Percentiles rank a stretch among this genome's conserved stretches.
Conservation (phyloP, 2,329 filamentous ascomycete species). For the Exophiala xenobiotica region DNA sequence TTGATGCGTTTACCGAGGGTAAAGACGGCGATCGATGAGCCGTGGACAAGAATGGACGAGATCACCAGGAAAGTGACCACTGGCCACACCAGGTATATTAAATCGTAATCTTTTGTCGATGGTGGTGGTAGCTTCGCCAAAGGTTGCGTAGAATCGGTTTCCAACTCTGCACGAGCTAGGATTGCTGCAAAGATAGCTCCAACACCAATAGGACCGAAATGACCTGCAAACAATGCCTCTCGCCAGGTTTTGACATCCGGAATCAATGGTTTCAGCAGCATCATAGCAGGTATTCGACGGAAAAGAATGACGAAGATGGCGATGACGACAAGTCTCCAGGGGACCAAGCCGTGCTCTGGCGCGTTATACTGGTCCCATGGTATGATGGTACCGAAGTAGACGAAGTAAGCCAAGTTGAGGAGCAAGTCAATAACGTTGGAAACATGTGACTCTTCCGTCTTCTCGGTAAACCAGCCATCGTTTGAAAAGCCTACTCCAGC, state of each 20-base stretch:
- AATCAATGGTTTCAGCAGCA: slow-evolving; percentile 85
- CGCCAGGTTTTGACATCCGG: slow-evolving; percentile 98
- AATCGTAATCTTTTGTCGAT: slow-evolving; percentile 61
- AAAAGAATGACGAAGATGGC: slow-evolving; percentile 94
- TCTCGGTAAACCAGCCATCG: slow-evolving; percentile 97
- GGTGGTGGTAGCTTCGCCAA: slow-evolving; percentile 57
- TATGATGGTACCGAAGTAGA: slow-evolving; percentile 95
- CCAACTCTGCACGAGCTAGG: slow-evolving; percentile 85
- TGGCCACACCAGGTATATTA: slow-evolving; percentile 90
- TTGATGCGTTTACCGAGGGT: slow-evolving; percentile 98
- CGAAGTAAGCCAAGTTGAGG: slow-evolving; percentile 96
- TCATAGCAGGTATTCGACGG: slow-evolving; percentile 92
- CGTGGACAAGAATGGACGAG: slow-evolving; percentile 89
- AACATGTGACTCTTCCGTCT: slow-evolving; percentile 97
- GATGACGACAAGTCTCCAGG: slow-evolving; percentile 91
- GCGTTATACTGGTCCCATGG: slow-evolving; percentile 92
- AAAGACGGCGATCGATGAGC: slow-evolving; percentile 97
- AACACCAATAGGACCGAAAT: slow-evolving; percentile 96
- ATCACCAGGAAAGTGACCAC: slow-evolving; percentile 94
- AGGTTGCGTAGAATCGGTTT: slow-evolving; percentile 73
- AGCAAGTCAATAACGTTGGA: slow-evolving; percentile 98
- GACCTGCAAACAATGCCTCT: slow-evolving; percentile 92
- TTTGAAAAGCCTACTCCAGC: slow-evolving; percentile 99
- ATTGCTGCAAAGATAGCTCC: slow-evolving; percentile 96
- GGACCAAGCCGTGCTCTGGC: slow-evolving; percentile 67